A percentile compares a stretch with the other conserved stretches of the same genome.
These are phyloP conservation scores for Trypanosoma cruzi DNA, from an alignment of 208 protist genomes.

Conservation along the genomic window DNA sequence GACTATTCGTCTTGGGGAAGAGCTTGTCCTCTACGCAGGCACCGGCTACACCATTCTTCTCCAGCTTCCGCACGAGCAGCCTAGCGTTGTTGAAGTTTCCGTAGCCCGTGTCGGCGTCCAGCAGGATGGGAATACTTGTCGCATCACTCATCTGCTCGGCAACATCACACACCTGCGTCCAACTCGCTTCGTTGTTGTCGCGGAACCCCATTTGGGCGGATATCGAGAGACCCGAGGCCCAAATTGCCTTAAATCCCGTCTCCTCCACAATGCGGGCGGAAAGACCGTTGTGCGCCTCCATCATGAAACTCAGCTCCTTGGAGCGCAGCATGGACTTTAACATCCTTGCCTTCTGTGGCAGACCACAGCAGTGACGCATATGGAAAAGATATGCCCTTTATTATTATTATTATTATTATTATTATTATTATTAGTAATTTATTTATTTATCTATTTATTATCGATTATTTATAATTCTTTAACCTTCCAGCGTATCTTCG, in stretches of 20 bases:
- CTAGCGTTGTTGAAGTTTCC: slow-evolving; percentile 83
- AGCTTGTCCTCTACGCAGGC: slow-evolving; percentile 87
- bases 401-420: background rate
- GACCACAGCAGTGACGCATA: slow-evolving; percentile 38
- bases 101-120: slow-evolving; percentile 86
- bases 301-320: slow-evolving; percentile 36
- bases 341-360: slow-evolving; percentile 29
- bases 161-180: slow-evolving; percentile 62
- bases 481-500: background rate
- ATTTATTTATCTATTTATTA: background rate
- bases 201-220: slow-evolving; percentile 65
- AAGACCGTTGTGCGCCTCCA: slow-evolving; percentile 88
- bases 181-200: slow-evolving; percentile 78
- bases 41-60: slow-evolving; percentile 69
- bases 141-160: slow-evolving; percentile 75
- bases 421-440: no score
- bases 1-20: slow-evolving; percentile 83
- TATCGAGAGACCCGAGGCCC: slow-evolving; percentile 76
- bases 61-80: slow-evolving; percentile 64
- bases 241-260: slow-evolving; percentile 72
- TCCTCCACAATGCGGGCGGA: slow-evolving; percentile 72
- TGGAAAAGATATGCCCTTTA: background rate
- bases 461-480: background rate
- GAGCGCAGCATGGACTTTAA: slow-evolving; percentile 27
- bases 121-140: slow-evolving; percentile 69